Percentiles rank a stretch among this genome's conserved stretches.
Conservation (phyloP, 1,139 yeast genomes). For the Suhomyces maxii region DNA sequence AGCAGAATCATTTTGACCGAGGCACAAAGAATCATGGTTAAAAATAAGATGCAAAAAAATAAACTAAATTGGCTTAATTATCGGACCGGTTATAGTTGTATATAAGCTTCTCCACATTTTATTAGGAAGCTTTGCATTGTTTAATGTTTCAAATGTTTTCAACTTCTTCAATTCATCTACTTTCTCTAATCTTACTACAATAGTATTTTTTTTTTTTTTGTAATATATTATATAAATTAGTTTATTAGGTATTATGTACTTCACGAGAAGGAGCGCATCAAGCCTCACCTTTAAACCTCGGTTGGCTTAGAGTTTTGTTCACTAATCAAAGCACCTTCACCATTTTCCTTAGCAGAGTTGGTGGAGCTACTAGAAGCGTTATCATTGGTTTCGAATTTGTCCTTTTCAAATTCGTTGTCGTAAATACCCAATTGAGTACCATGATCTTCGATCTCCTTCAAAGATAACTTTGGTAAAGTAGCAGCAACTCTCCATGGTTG, state of each 20-base stretch:
- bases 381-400: constrained; percentile 32
- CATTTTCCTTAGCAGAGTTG: constrained; percentile 19
- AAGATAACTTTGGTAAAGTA: constrained; percentile 46
- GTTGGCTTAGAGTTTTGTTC: constrained; percentile 9
- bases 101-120: too few species aligned
- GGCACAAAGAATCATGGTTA: too few species aligned
- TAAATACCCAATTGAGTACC: constrained; percentile 49
- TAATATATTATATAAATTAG: not conserved
- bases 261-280: not conserved
- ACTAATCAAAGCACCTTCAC: constrained; percentile 14
- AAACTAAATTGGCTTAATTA: too few species aligned
- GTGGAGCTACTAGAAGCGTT: constrained; percentile 24
- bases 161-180: too few species aligned
- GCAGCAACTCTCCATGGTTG: constrained; percentile 55
- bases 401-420: constrained; percentile 40
- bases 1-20: too few species aligned
- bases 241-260: not conserved
- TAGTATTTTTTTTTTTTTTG: not conserved
- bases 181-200: not conserved
- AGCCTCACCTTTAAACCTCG: constrained; percentile 8
- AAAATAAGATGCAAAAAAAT: too few species aligned
- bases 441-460: constrained; percentile 48
- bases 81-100: too few species aligned
- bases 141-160: too few species aligned
- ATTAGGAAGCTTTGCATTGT: too few species aligned